phyloP scores from a whole-genome alignment of 106 monocot species.

The Vanilla planifolia region DNA sequence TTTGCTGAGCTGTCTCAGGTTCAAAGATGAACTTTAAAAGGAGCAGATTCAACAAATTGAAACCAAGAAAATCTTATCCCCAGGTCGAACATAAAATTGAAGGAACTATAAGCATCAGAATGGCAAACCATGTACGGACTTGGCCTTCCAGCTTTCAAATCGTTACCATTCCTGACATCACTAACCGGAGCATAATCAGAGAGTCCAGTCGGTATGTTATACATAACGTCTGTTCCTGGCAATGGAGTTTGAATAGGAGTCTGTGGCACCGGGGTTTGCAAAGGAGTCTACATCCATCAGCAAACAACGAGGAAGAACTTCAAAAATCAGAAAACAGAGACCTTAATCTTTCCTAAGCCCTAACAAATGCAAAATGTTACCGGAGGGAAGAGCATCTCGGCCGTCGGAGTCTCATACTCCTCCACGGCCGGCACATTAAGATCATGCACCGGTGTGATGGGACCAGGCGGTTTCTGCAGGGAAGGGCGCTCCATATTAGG shows the following conservation, averaged over 20 bases:
- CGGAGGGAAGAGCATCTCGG: conserved; percentile 98
- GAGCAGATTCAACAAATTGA: background rate
- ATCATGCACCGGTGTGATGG: conserved; percentile 74
- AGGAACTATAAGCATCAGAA: background rate
- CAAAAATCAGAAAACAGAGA: background rate
- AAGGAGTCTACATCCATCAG: conserved; percentile 17
- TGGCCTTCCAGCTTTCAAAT: conserved; percentile 61
- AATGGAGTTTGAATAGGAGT: conserved; percentile 88
- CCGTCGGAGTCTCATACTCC: conserved; percentile 98
- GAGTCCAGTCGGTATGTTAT: conserved; percentile 75
- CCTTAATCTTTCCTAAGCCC: conserved; percentile 3
- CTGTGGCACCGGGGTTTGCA: conserved; percentile 76
- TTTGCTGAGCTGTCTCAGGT: background rate
- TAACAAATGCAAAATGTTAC: conserved; percentile 20
- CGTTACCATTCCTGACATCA: conserved; percentile 53
- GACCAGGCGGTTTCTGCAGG: conserved; percentile 18
- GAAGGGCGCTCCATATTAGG: conserved; percentile 51
- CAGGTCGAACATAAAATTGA: background rate
- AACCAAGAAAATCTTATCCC: background rate
- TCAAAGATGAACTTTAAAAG: background rate
- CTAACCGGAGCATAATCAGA: conserved; percentile 63
- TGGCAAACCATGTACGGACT: conserved; percentile 76
- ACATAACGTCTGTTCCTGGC: conserved; percentile 65
- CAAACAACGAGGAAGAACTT: background rate
- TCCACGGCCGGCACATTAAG: conserved; percentile 84